Evolutionary conservation across 116 monocot genomes (phyloP).

Genomic region (Posidonia oceanica): DNA sequence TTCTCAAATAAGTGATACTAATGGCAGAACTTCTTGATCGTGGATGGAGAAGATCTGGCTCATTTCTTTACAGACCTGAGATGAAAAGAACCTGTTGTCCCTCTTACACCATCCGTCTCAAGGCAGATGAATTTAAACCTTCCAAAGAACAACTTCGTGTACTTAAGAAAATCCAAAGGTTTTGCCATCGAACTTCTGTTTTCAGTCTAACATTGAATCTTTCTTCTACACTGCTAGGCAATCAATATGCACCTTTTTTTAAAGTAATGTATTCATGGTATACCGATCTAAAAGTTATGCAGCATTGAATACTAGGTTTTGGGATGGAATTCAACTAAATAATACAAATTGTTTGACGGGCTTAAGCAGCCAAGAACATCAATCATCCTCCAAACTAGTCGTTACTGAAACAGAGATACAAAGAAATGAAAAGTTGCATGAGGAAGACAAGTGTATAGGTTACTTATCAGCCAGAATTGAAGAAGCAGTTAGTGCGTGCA

Average conservation of each 20-base stretch:
- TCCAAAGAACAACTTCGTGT: constrained; percentile 89
- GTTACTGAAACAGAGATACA: not conserved
- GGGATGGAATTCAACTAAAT: constrained; percentile 37
- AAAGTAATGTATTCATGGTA: too few relatives aligned
- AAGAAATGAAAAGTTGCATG: constrained; percentile 7
- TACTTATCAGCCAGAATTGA: constrained; percentile 50
- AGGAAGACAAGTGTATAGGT: constrained; percentile 26
- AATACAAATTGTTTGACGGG: not conserved
- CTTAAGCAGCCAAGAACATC: not conserved
- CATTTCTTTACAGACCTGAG: constrained; percentile 82
- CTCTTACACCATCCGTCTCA: constrained; percentile 90
- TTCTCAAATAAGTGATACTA: not conserved
- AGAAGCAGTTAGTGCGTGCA: constrained; percentile 28
- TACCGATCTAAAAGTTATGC: constrained; percentile 2
- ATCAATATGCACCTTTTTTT: too few relatives aligned
- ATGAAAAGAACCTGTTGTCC: constrained; percentile 94
- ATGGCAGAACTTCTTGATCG: constrained; percentile 73
- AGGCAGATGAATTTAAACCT: constrained; percentile 51
- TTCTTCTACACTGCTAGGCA: not conserved
- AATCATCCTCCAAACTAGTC: not conserved
- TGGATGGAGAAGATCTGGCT: constrained; percentile 93
- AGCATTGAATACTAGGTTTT: constrained; percentile 31
- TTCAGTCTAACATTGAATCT: not conserved
- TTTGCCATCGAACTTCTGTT: constrained; percentile 1
- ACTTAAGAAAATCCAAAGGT: constrained; percentile 83